Evolutionary conservation across 2,329 filamentous ascomycete genomes (phyloP), one percentile per base, ranked within the genome.

Genomic region (Alternaria infectoria): DNA sequence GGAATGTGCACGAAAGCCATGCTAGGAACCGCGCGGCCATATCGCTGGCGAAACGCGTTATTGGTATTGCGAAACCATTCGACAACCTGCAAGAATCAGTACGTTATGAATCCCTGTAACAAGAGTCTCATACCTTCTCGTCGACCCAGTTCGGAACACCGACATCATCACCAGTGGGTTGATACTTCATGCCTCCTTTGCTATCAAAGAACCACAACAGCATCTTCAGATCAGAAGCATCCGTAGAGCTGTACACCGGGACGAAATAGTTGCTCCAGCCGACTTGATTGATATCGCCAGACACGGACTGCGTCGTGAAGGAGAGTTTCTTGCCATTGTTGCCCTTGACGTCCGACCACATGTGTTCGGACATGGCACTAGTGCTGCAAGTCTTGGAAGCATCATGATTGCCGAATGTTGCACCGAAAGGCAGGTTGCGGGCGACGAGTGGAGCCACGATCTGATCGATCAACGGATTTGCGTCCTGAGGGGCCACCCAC

Each of bases 391-490:
- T 76, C 61, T 65, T 66, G 21, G 69, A 71, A 52, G 65, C 70
- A 67, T 93, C 90, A 69, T 93, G 90, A 61, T 92, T 92, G 0
- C 90, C 90, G 65, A 92, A 92, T 0, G 89, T 89, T 0, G 87
- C 89, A 2, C 89, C 89, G 87, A 89, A 93, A 0, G 83, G 82
- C 0, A 90, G 72, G 8, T 82, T 81, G 15, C 85, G 83, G 4
- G 85, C 67, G 0, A 90, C 80, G 0, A 93, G 89, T 7, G 76
- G 76, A 9, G 64, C 44, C 15, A 76, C 59, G 19, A 77, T 58
- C 40, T 72, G 69, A 44, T 77, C 70, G 28, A 77, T 66, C 32
- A 73, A 40, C 1, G 46, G 23, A 6, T 70, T 74, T n/a, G 55
- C 58, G 23, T 71, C 64, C 3, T 67, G 58, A 10, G 68, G 60